Conservation (phyloP, 2,329 filamentous ascomycete genomes). For the Claviceps digitariae region DNA sequence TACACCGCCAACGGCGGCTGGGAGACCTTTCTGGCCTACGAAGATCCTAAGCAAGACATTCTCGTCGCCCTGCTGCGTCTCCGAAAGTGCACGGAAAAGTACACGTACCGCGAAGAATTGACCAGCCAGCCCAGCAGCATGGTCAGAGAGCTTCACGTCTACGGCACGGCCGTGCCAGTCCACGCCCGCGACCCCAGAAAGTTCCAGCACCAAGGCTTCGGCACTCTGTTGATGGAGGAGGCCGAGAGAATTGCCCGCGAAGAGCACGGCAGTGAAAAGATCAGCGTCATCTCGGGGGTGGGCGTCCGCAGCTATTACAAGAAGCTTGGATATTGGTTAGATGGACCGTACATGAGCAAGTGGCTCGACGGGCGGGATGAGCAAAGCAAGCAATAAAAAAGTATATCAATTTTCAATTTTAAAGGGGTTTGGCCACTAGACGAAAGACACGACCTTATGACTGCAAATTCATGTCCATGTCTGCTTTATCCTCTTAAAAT, state of each 20-base stretch:
- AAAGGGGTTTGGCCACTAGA: not conserved
- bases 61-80: slow-evolving; percentile 80
- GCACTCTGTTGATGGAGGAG: slow-evolving; percentile 93
- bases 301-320: slow-evolving; percentile 92
- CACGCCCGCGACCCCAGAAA: slow-evolving; percentile 91
- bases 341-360: slow-evolving; percentile 75
- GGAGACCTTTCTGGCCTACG: slow-evolving; percentile 97
- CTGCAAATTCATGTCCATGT: too few species aligned
- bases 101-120: slow-evolving; percentile 85
- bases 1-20: slow-evolving; percentile 93
- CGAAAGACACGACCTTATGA: not conserved
- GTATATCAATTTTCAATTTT: too few species aligned
- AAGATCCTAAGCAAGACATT: slow-evolving; percentile 97
- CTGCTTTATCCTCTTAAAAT: too few species aligned
- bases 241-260: slow-evolving; percentile 89
- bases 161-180: slow-evolving; percentile 92
- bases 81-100: slow-evolving; percentile 78
- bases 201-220: slow-evolving; percentile 97
- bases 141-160: slow-evolving; percentile 90
- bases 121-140: slow-evolving; percentile 77
- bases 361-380: slow-evolving; percentile 38
- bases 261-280: slow-evolving; percentile 87
- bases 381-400: slow-evolving; percentile 1
- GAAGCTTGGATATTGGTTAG: slow-evolving; percentile 83
- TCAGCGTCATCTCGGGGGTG: slow-evolving; percentile 95